phyloP scores from a whole-genome alignment of 192 early-diverging fungal species.

The Backusella liffmaniae region DNA sequence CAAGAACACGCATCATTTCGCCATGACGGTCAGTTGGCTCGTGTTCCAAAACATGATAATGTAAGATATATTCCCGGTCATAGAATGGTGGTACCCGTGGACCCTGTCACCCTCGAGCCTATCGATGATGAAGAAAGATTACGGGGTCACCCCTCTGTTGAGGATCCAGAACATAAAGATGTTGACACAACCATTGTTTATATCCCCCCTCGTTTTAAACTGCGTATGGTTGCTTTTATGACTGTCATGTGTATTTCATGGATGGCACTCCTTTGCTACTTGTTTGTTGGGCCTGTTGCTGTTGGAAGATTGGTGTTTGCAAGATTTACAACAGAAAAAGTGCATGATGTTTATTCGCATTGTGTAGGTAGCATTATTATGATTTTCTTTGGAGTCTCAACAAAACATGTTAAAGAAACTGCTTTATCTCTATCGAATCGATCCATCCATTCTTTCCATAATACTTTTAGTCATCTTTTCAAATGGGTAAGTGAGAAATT shows the following conservation, averaged over 20 bases:
- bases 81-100: slow-evolving; percentile 79
- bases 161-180: slow-evolving; percentile 10
- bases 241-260: slow-evolving; percentile 45
- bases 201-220: slow-evolving; percentile 68
- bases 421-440: neutral
- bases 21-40: slow-evolving; percentile 60
- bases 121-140: slow-evolving; percentile 55
- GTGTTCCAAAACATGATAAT: slow-evolving; percentile 83
- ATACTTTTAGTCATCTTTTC: neutral
- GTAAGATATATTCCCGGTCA: slow-evolving; percentile 75
- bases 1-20: slow-evolving; percentile 25
- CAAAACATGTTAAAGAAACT: neutral
- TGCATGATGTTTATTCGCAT: slow-evolving; percentile 9
- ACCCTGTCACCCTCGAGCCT: slow-evolving; percentile 47
- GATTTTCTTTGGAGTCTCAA: neutral
- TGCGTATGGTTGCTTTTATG: slow-evolving; percentile 52
- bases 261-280: neutral
- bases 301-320: neutral
- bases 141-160: slow-evolving; percentile 50
- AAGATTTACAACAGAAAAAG: neutral
- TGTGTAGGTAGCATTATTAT: neutral
- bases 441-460: neutral
- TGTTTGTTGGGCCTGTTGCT: neutral
- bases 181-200: slow-evolving; percentile 73
- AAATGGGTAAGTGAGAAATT: neutral